Percentiles rank a stretch among this genome's conserved stretches.
Evolutionary conservation across 192 early-diverging fungal genomes (phyloP).

Genomic region (Hyaloraphidium curvatum): DNA sequence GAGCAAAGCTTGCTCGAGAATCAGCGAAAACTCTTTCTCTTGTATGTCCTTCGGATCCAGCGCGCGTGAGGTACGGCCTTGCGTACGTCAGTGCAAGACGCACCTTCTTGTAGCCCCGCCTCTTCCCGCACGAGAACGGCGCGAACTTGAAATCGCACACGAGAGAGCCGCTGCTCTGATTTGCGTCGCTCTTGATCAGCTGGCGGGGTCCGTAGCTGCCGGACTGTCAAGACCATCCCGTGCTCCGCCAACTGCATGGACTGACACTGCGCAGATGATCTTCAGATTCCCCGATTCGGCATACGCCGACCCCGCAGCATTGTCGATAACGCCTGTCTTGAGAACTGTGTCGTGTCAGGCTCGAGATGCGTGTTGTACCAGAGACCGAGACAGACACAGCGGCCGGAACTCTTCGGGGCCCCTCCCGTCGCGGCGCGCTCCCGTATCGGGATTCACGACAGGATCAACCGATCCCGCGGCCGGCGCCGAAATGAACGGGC

Average conservation of each 20-base stretch:
- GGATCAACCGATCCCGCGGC: not conserved
- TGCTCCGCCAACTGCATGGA: not conserved
- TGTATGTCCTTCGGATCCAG: too few relatives aligned
- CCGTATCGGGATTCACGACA: too few relatives aligned
- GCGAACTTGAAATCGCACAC: conserved; percentile 6
- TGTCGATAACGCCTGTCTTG: not conserved
- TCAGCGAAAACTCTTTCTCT: too few relatives aligned
- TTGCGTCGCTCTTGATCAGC: not conserved
- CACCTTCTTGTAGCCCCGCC: conserved; percentile 3
- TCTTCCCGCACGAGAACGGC: conserved; percentile 1
- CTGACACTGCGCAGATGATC: conserved; percentile 1
- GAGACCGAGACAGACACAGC: too few relatives aligned
- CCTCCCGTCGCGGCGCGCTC: too few relatives aligned
- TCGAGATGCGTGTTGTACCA: too few relatives aligned
- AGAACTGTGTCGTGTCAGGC: too few relatives aligned
- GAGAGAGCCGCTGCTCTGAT: not conserved
- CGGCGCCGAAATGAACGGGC: not conserved
- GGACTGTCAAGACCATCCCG: not conserved
- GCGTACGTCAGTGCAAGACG: not conserved
- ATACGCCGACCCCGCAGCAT: conserved; percentile 1
- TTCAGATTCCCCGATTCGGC: conserved; percentile 3
- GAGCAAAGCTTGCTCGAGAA: too few relatives aligned
- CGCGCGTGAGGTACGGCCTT: too few relatives aligned
- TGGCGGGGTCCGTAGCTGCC: conserved; percentile 4
- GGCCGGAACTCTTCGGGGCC: too few relatives aligned